These are phyloP conservation scores for Melampsora larici-populina DNA, from an alignment of 1,284 basidiomycete genomes.

Conservation along the genomic window DNA sequence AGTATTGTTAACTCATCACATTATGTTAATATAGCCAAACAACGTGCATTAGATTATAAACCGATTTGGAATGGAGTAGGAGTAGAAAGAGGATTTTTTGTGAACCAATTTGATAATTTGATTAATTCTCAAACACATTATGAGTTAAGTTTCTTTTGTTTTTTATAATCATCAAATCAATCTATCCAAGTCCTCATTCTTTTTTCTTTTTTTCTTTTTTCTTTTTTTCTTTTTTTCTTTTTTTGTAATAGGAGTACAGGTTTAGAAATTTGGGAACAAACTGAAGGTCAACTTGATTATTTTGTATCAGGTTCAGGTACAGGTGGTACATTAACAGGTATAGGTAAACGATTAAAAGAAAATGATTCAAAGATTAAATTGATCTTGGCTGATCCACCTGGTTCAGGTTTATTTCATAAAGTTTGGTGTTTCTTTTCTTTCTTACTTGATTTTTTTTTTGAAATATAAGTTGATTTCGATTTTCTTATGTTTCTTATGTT, in stretches of 20 bases:
- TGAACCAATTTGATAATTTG: conserved; percentile 72
- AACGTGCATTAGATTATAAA: conserved; percentile 6
- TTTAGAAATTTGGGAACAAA: conserved; percentile 93
- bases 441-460: neutral
- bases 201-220: no score
- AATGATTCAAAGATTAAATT: conserved; percentile 66
- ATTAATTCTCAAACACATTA: conserved; percentile 56
- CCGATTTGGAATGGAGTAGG: neutral
- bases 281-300: conserved; percentile 73
- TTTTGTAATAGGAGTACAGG: conserved; percentile 83
- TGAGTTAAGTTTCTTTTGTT: conserved; percentile 64
- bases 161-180: no score
- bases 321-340: conserved; percentile 88
- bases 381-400: conserved; percentile 84
- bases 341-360: conserved; percentile 71
- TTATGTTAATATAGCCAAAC: conserved; percentile 28
- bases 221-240: conserved; percentile 62
- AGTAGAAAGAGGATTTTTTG: conserved; percentile 56
- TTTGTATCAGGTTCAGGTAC: conserved; percentile 97
- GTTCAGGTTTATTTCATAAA: conserved; percentile 93
- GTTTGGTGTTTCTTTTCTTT: conserved; percentile 55
- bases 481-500: conserved; percentile 25
- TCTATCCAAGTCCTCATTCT: no score
- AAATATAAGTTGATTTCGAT: conserved; percentile 33
- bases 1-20: conserved; percentile 22